Evolutionary conservation across 441 rosid genomes (phyloP).

Genomic region (Bocquillonia castaneifolia): DNA sequence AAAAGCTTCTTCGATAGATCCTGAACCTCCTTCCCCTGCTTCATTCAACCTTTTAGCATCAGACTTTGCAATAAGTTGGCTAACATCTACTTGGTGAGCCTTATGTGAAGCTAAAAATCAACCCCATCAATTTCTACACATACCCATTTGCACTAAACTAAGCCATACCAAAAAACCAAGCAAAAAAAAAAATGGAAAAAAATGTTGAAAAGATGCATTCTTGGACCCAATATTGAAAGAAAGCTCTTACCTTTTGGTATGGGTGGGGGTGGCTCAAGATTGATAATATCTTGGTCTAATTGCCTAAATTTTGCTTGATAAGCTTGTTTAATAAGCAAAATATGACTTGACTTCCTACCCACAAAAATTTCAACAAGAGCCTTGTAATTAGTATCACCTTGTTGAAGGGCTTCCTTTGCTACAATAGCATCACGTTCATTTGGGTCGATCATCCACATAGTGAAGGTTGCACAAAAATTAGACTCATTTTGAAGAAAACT

Average conservation of each 20-base stretch:
- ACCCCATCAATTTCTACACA: slow-evolving; percentile 48
- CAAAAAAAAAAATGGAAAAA: too few relatives aligned
- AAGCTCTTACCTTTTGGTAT: slow-evolving; percentile 44
- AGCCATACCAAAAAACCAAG: not conserved
- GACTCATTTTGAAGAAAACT: slow-evolving; percentile 22
- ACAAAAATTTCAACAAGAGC: slow-evolving; percentile 52
- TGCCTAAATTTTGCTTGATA: slow-evolving; percentile 42
- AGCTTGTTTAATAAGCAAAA: slow-evolving; percentile 44
- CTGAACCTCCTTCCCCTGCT: slow-evolving; percentile 49
- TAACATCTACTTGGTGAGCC: slow-evolving; percentile 52
- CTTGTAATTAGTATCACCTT: slow-evolving; percentile 30
- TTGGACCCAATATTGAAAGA: not conserved
- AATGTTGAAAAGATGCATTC: not conserved
- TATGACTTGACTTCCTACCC: slow-evolving; percentile 58
- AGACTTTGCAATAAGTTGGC: slow-evolving; percentile 52
- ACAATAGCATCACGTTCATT: slow-evolving; percentile 50
- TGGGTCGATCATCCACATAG: slow-evolving; percentile 41
- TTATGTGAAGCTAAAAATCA: slow-evolving; percentile 58
- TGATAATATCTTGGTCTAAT: slow-evolving; percentile 50
- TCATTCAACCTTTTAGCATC: slow-evolving; percentile 55
- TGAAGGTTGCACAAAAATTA: slow-evolving; percentile 29
- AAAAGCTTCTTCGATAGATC: slow-evolving; percentile 41
- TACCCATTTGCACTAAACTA: not conserved
- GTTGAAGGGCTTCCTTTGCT: slow-evolving; percentile 44
- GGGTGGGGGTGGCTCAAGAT: slow-evolving; percentile 58